Base-by-base conservation (phyloP, 176 grass and related monocot species). In the Pontederia crassipes region DNA sequence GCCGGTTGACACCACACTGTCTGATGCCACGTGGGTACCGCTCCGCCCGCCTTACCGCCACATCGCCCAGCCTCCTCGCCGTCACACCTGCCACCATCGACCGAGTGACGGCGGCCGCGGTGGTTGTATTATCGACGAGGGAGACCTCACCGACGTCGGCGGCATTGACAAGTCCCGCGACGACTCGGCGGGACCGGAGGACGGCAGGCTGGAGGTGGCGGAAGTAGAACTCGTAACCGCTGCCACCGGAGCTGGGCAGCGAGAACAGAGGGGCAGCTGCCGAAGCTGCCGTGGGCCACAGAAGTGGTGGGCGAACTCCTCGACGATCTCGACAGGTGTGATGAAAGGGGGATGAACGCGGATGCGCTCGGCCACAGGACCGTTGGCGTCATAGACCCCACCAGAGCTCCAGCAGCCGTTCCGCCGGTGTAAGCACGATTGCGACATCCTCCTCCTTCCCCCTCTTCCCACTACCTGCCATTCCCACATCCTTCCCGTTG, bases 121-220 rank as follows among this genome's bases (percentile, higher is more conserved):
- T 86, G 28, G 88, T 92, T 48, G 84, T 87, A 80, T 98, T 98
- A 56, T 98, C 93, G 13, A 98, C 93, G 53, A 98, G 84, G 8
- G 93, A 84, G 12, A 98, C 80, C 77, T 91, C 86, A 8, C 73
- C 66, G 48, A 82, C 28, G 59, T 89, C 87, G 9, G 54, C 77
- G 0, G 85, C 84, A 58, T 82, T 80, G 51, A 98, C 51, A 24
- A 61, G 29, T 0, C 28, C 81, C 2, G 69, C 69, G 53, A 88
- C 29, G 49, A 82, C 78, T 3, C 57, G 70, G 17, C 84, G 87
- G 0, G 93, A 98, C 63, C 58, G 68, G 72, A 48, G 62, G 8
- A 92, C 52, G 0, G 65, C 81, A 6, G 57, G 63, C 70, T 97
- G 78, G 40, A 98, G 93, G 45, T 28, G 27, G 24, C 91, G 57